Conservation (phyloP, 371 early-diverging fungal genomes). For the Mortierella sp. region DNA sequence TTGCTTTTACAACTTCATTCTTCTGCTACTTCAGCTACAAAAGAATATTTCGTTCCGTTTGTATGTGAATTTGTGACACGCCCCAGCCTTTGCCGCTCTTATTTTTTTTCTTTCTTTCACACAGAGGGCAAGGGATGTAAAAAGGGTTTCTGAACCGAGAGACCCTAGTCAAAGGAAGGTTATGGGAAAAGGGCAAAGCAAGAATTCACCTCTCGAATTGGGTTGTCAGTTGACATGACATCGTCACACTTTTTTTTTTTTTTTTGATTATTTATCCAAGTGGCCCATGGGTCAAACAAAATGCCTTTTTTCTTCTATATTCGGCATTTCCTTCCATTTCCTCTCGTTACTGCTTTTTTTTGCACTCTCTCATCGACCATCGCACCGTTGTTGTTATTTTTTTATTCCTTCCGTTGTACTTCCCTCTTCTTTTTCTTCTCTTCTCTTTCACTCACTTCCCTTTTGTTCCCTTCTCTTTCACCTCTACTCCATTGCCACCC, state of each 20-base stretch:
- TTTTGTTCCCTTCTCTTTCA: neutral
- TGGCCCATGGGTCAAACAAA: too few species aligned
- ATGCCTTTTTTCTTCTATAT: neutral
- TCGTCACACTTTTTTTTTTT: neutral
- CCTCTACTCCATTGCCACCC: neutral
- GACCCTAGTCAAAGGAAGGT: too few species aligned
- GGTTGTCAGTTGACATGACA: neutral
- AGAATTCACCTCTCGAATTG: neutral
- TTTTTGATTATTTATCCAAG: too few species aligned
- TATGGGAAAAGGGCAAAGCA: too few species aligned
- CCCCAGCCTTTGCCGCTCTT: neutral
- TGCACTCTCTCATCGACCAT: neutral
- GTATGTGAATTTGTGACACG: neutral
- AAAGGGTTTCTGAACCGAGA: neutral
- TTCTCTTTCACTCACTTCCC: neutral
- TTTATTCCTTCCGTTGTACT: neutral
- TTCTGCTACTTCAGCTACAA: neutral
- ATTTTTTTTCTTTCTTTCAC: neutral
- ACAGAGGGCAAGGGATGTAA: neutral
- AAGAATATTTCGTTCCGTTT: neutral
- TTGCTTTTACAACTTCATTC: too few species aligned
- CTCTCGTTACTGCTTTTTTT: neutral
- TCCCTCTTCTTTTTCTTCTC: neutral
- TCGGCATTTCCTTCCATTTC: neutral
- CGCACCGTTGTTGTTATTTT: too few species aligned